Conservation (phyloP, 2,329 filamentous ascomycete genomes). For the Sporothrix euskadiensis region DNA sequence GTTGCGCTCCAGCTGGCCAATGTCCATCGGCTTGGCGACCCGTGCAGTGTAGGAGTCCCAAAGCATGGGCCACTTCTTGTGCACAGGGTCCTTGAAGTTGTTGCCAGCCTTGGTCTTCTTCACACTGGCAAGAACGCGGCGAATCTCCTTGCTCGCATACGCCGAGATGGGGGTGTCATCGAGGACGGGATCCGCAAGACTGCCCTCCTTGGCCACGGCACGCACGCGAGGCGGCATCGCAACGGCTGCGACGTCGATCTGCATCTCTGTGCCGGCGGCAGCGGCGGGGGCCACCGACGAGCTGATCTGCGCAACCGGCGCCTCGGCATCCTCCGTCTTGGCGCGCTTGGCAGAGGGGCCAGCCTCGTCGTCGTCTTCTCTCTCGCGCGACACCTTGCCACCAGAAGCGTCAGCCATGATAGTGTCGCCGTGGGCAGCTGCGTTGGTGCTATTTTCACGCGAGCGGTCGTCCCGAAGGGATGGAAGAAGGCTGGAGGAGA, state of each 20-base stretch:
- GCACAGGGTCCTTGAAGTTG: slow-evolving; percentile 76
- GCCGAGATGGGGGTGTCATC: slow-evolving; percentile 56
- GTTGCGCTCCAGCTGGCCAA: slow-evolving; percentile 77
- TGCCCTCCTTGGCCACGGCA: slow-evolving; percentile 41
- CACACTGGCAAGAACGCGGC: slow-evolving; percentile 68
- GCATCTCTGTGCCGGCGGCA: slow-evolving; percentile 31
- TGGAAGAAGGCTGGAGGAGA: slow-evolving; percentile 29
- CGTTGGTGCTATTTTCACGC: slow-evolving; percentile 36
- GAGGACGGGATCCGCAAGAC: slow-evolving; percentile 47
- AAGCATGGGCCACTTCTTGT: slow-evolving; percentile 71
- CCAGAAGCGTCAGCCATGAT: slow-evolving; percentile 49
- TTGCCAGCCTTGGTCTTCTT: slow-evolving; percentile 83
- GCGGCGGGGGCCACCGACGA: background rate
- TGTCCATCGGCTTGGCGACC: slow-evolving; percentile 78
- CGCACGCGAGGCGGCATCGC: slow-evolving; percentile 36
- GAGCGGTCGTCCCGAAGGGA: slow-evolving; percentile 38
- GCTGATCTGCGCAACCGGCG: slow-evolving; percentile 27
- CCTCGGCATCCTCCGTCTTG: slow-evolving; percentile 55
- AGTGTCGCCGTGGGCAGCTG: slow-evolving; percentile 40
- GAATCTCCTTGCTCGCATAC: slow-evolving; percentile 61
- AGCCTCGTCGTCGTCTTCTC: slow-evolving; percentile 69
- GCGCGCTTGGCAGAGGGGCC: slow-evolving; percentile 78
- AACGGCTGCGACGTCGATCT: slow-evolving; percentile 34
- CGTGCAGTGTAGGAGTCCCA: slow-evolving; percentile 70
- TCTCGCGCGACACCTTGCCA: slow-evolving; percentile 68